Conservation (phyloP, 2,329 filamentous ascomycete species). For the Furcasterigmium furcatum region DNA sequence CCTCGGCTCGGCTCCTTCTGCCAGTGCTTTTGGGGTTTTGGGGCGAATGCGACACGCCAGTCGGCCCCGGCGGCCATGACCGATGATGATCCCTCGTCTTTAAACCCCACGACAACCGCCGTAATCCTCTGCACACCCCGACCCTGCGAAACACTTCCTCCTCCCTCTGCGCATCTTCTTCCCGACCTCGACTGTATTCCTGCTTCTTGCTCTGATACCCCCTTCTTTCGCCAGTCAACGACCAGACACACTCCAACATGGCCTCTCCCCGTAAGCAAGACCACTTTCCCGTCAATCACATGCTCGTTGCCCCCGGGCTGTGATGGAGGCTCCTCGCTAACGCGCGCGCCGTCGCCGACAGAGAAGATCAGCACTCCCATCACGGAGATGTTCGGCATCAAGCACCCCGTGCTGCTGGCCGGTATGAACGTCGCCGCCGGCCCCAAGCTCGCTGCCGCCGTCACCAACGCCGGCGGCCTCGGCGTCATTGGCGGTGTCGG, state of each 20-base stretch:
- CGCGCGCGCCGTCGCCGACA: slow-evolving; percentile 30
- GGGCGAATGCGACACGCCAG: neutral
- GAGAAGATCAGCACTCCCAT: slow-evolving; percentile 87
- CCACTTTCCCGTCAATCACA: slow-evolving; percentile 7
- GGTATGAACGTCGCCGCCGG: slow-evolving; percentile 99
- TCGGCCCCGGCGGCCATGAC: no score
- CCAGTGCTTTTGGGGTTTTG: no score
- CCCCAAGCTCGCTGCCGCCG: slow-evolving; percentile 91
- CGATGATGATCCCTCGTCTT: neutral
- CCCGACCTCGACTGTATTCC: neutral
- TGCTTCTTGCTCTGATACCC: neutral
- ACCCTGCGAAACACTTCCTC: neutral
- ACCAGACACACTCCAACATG: slow-evolving; percentile 45
- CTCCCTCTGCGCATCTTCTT: neutral
- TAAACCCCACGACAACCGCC: neutral
- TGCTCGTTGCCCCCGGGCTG: neutral
- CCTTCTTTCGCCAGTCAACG: slow-evolving; percentile 8
- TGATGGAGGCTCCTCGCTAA: slow-evolving; percentile 8
- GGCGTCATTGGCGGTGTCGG: slow-evolving; percentile 94
- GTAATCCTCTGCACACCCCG: neutral
- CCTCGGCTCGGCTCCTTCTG: slow-evolving; percentile 12
- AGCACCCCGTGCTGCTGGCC: slow-evolving; percentile 91
- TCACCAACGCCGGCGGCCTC: slow-evolving; percentile 93
- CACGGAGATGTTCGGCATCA: slow-evolving; percentile 97
- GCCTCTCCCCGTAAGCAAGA: slow-evolving; percentile 71